A percentile compares a stretch with the other conserved stretches of the same genome.
phyloP scores from a whole-genome alignment of 768 basidiomycete genomes.

The Hydnomerulius pinastri region DNA sequence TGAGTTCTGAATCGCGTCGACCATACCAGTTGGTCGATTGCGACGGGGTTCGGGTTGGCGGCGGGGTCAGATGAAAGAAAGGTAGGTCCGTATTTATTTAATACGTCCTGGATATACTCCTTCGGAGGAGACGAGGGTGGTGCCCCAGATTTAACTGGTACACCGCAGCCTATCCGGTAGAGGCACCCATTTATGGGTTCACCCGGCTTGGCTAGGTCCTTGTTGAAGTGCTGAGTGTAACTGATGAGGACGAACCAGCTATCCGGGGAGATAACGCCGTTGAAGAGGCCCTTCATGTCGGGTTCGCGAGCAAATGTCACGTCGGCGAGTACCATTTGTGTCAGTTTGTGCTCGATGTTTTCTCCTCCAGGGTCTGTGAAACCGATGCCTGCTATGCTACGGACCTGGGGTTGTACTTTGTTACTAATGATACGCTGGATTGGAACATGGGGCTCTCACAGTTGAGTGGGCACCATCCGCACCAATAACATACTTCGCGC shows the following conservation, averaged over 20 bases:
- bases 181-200: conserved; percentile 11
- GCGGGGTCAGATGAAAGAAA: conserved; percentile 36
- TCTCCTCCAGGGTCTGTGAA: conserved; percentile 44
- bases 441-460: conserved; percentile 27
- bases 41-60: conserved; percentile 28
- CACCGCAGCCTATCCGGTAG: conserved; percentile 43
- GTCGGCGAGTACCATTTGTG: conserved; percentile 47
- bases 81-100: conserved; percentile 40
- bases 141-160: conserved; percentile 32
- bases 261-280: conserved; percentile 25
- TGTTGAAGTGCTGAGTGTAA: conserved; percentile 31
- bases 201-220: conserved; percentile 10
- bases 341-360: conserved; percentile 20
- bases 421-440: not conserved
- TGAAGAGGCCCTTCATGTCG: conserved; percentile 10
- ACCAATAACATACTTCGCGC: conserved; percentile 46
- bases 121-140: conserved; percentile 37
- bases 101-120: conserved; percentile 42
- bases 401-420: conserved; percentile 34
- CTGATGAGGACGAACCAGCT: conserved; percentile 38
- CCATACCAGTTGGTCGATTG: conserved; percentile 40
- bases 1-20: conserved; percentile 46
- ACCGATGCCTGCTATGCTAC: conserved; percentile 38
- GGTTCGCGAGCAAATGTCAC: conserved; percentile 32
- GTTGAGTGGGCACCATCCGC: conserved; percentile 49